phyloP scores from a whole-genome alignment of 2,329 filamentous ascomycete species.

The Talaromyces sp. region DNA sequence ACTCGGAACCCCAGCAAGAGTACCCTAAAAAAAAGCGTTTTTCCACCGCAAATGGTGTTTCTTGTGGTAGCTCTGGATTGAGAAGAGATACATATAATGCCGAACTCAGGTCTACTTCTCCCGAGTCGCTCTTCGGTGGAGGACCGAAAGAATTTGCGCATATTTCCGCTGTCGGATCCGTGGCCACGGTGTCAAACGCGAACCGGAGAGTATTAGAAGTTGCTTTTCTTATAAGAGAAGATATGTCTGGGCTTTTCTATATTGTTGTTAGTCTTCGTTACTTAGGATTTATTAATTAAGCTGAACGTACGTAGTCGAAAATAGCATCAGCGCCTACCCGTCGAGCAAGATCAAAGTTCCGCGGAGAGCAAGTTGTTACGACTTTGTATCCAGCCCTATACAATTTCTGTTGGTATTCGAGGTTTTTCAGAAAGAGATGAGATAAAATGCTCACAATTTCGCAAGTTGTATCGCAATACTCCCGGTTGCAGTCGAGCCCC shows the following conservation, averaged over 20 bases:
- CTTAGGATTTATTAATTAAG: not conserved
- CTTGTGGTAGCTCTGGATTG: not conserved
- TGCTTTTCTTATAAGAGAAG: not conserved
- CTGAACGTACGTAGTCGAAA: constrained; percentile 32
- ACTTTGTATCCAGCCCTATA: constrained; percentile 24
- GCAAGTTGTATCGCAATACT: constrained; percentile 3
- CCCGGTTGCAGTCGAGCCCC: constrained; percentile 2
- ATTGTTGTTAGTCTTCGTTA: not conserved
- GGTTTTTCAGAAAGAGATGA: not conserved
- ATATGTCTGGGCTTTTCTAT: not conserved
- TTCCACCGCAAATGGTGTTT: not conserved
- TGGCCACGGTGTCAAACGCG: constrained; percentile 1
- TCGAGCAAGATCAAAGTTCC: constrained; percentile 26
- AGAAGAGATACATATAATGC: not conserved
- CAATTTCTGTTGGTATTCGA: not conserved
- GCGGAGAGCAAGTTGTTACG: constrained; percentile 32
- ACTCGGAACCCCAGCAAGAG: constrained; percentile 1
- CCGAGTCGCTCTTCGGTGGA: not conserved
- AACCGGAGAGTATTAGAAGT: constrained; percentile 1
- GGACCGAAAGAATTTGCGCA: not conserved
- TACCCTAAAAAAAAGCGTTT: constrained; percentile 1
- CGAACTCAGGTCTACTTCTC: not conserved
- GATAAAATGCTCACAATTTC: not conserved
- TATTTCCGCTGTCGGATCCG: not conserved
- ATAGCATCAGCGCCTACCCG: constrained; percentile 27